These are phyloP conservation scores for Imleria badia DNA, from an alignment of 768 basidiomycete species.

Conservation along the genomic window DNA sequence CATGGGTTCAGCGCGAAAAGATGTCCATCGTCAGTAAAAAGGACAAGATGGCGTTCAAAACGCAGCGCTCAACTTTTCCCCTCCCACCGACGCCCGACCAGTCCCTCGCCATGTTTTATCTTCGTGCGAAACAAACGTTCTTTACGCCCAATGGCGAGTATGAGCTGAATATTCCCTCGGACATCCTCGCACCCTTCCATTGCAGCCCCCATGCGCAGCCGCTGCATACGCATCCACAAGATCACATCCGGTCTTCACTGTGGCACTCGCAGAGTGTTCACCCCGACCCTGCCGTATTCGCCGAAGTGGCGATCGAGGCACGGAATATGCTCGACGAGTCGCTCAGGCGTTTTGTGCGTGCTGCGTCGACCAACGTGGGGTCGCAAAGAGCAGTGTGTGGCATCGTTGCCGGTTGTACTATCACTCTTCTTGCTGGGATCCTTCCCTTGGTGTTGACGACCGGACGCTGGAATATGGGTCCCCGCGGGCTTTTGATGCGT, in stretches of 20 bases:
- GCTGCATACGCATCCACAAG: background rate
- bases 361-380: constrained; percentile 69
- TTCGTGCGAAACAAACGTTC: constrained; percentile 79
- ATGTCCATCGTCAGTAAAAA: constrained; percentile 35
- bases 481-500: constrained; percentile 51
- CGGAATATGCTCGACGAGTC: constrained; percentile 61
- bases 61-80: constrained; percentile 31
- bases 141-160: constrained; percentile 70
- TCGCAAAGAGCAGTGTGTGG: constrained; percentile 70
- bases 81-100: constrained; percentile 44
- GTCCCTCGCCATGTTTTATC: constrained; percentile 70
- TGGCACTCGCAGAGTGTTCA: constrained; percentile 40
- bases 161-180: constrained; percentile 69
- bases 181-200: constrained; percentile 62
- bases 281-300: constrained; percentile 66
- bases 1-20: constrained; percentile 38
- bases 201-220: constrained; percentile 36
- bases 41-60: constrained; percentile 38
- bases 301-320: constrained; percentile 56
- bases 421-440: constrained; percentile 47
- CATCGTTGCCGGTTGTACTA: constrained; percentile 57
- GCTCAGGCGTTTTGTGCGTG: constrained; percentile 63
- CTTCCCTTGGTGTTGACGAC: constrained; percentile 51
- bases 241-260: constrained; percentile 5
- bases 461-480: constrained; percentile 34